phyloP scores from a whole-genome alignment of 352 stramenopile species.

The Saprolegnia parasitica region DNA sequence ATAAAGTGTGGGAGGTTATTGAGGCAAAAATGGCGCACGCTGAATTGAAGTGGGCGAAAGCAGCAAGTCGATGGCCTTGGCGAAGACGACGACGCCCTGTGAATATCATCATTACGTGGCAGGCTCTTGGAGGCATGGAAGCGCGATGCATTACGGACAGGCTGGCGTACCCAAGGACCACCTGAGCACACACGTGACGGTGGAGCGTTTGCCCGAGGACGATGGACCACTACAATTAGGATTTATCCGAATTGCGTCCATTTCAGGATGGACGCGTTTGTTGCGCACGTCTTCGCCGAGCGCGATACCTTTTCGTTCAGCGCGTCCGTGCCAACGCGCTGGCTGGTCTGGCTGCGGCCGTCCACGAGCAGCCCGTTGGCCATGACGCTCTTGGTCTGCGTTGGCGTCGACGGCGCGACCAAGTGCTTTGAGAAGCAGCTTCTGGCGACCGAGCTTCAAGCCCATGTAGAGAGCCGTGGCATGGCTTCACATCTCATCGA shows the following conservation, averaged over 20 bases:
- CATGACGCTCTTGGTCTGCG: neutral
- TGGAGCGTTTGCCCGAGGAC: neutral
- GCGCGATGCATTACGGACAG: too few species aligned
- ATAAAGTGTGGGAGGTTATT: too few species aligned
- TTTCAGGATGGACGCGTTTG: constrained; percentile 20
- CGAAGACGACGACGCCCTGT: too few species aligned
- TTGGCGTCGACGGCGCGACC: neutral
- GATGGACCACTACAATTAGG: neutral
- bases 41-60: too few species aligned
- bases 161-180: too few species aligned
- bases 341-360: constrained; percentile 22
- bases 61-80: too few species aligned
- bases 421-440: constrained; percentile 12
- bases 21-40: too few species aligned
- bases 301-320: constrained; percentile 12
- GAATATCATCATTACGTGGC: too few species aligned
- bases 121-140: too few species aligned
- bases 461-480: neutral
- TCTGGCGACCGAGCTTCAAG: neutral
- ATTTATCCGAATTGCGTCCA: neutral
- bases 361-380: neutral
- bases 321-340: neutral
- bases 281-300: constrained; percentile 14
- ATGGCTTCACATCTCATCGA: neutral
- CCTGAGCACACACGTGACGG: too few species aligned